Percentiles rank a stretch among this genome's conserved stretches.
Conservation (phyloP, 2,329 filamentous ascomycete species). For the Cladorrhinum sp. region DNA sequence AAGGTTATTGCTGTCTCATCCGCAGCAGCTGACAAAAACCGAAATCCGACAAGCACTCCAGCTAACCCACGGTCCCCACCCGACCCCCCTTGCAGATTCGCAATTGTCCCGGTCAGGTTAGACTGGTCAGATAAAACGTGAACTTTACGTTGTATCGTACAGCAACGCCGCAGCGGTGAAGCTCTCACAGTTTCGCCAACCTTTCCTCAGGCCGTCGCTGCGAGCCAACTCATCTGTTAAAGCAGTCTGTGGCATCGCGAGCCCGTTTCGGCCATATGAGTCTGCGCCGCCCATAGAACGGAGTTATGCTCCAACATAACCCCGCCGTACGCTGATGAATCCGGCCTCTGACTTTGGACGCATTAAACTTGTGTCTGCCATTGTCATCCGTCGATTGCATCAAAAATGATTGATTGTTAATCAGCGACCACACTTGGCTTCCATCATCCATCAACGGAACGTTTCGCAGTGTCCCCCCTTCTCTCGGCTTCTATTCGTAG, state of each 20-base stretch:
- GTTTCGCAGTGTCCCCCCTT: not conserved
- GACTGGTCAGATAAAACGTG: constrained; percentile 16
- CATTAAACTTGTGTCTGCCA: not conserved
- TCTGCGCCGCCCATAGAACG: constrained; percentile 5
- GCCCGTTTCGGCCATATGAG: constrained; percentile 15
- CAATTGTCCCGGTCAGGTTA: not conserved
- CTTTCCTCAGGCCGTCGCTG: constrained; percentile 11
- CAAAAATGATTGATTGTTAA: constrained; percentile 14
- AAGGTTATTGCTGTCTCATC: constrained; percentile 26
- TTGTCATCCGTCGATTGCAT: not conserved
- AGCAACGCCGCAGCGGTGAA: constrained; percentile 25
- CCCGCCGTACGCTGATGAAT: constrained; percentile 14
- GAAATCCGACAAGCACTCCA: constrained; percentile 24
- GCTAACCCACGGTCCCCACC: constrained; percentile 1
- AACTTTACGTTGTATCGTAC: constrained; percentile 13
- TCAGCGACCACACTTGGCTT: not conserved
- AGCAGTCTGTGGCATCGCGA: not conserved
- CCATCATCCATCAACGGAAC: not conserved
- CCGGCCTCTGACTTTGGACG: constrained; percentile 14
- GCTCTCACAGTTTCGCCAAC: constrained; percentile 10
- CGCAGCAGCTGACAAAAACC: constrained; percentile 30
- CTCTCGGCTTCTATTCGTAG: not conserved
- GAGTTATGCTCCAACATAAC: constrained; percentile 18
- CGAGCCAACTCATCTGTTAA: constrained; percentile 13
- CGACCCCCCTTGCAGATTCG: constrained; percentile 12